These are phyloP conservation scores for Ustilago tritici DNA, from an alignment of 1,284 basidiomycete genomes.

Conservation along the genomic window DNA sequence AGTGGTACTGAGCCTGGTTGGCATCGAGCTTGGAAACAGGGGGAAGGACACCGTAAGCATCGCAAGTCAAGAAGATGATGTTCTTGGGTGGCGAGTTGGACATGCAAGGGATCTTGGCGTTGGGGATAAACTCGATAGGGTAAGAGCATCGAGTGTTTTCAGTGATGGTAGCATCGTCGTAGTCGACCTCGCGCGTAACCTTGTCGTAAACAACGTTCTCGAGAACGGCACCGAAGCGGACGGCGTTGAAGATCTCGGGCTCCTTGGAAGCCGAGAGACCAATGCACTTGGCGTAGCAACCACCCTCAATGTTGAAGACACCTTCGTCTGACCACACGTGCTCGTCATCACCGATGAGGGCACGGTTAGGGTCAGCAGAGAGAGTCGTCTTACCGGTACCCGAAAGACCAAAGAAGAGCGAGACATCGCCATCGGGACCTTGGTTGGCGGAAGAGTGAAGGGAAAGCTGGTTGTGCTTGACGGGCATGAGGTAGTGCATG, in stretches of 20 bases:
- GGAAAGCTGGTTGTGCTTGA: slow-evolving; percentile 98
- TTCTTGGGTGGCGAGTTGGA: slow-evolving; percentile 74
- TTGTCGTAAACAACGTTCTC: slow-evolving; percentile 99
- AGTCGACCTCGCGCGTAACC: slow-evolving; percentile 86
- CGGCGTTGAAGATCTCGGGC: slow-evolving; percentile 96
- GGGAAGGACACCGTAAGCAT: slow-evolving; percentile 97
- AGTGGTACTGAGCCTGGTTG: slow-evolving; percentile 90
- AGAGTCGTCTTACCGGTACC: slow-evolving; percentile 91
- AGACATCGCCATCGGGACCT: slow-evolving; percentile 90
- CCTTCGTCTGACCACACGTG: slow-evolving; percentile 73
- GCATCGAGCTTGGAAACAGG: slow-evolving; percentile 92
- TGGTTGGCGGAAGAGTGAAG: slow-evolving; percentile 99
- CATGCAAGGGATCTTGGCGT: slow-evolving; percentile 78
- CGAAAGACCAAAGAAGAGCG: slow-evolving; percentile 98
- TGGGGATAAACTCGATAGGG: slow-evolving; percentile 81
- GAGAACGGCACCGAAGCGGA: slow-evolving; percentile 94
- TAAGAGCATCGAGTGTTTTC: slow-evolving; percentile 93
- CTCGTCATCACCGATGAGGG: slow-evolving; percentile 69
- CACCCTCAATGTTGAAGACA: slow-evolving; percentile 99
- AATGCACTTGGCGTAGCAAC: slow-evolving; percentile 99
- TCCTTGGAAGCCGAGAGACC: slow-evolving; percentile 96
- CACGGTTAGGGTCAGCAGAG: slow-evolving; percentile 66
- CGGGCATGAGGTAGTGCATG: slow-evolving; percentile 99
- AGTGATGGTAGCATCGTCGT: slow-evolving; percentile 95
- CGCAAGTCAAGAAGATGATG: slow-evolving; percentile 98